A percentile compares a stretch with the other conserved stretches of the same genome.
phyloP scores from a whole-genome alignment of 306 rosid genomes.

The Corylus americana region DNA sequence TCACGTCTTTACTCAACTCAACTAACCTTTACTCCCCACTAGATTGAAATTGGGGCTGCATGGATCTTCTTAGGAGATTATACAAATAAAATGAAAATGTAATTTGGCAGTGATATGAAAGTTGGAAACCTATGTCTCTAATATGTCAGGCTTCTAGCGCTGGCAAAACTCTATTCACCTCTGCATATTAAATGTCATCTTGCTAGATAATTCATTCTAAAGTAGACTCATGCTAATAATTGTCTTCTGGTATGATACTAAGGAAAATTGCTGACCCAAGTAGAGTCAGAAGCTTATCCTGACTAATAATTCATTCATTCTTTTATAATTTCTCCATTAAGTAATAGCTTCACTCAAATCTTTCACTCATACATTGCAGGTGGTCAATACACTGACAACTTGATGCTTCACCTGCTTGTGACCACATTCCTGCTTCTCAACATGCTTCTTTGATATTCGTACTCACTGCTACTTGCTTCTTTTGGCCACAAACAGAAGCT shows the following conservation, averaged over 20 bases:
- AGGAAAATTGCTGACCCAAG: not conserved
- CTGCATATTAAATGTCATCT: not conserved
- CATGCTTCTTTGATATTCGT: slow-evolving; percentile 15
- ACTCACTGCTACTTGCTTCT: slow-evolving; percentile 7
- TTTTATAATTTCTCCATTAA: not conserved
- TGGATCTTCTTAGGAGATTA: not conserved
- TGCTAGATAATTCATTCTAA: not conserved
- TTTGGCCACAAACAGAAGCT: slow-evolving; percentile 9
- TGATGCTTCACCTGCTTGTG: slow-evolving; percentile 38
- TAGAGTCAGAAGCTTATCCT: not conserved
- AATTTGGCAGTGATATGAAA: too few species aligned
- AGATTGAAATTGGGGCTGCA: not conserved
- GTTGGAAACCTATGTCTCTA: not conserved
- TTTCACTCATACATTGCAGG: slow-evolving; percentile 4
- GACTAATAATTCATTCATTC: too few species aligned
- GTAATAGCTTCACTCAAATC: not conserved
- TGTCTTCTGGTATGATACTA: not conserved
- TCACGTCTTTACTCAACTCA: not conserved
- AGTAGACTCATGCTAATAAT: not conserved
- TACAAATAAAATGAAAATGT: too few species aligned
- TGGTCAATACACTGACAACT: slow-evolving; percentile 16
- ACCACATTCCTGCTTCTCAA: slow-evolving; percentile 23
- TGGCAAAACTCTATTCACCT: not conserved
- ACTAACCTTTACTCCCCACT: not conserved
- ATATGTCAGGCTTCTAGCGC: not conserved